Percentiles rank a stretch among this genome's conserved stretches.
Evolutionary conservation across 805 yeast species (phyloP).

Genomic region (Candida manassasensis): DNA sequence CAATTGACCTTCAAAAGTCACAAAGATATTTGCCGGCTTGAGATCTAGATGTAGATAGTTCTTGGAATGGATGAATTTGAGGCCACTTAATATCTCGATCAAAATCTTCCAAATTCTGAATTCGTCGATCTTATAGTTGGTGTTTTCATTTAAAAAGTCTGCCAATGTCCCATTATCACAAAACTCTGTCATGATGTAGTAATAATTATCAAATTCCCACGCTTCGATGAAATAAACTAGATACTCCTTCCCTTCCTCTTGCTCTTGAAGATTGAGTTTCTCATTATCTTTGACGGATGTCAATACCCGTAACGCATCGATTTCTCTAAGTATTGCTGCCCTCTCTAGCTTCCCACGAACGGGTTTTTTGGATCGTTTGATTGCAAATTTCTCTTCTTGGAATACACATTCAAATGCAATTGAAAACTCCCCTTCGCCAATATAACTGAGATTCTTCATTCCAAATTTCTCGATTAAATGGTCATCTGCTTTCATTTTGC

Average conservation of each 20-base stretch:
- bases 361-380: slow-evolving; percentile 76
- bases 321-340: slow-evolving; percentile 65
- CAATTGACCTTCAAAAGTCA: slow-evolving; percentile 89
- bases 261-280: slow-evolving; percentile 27
- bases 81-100: slow-evolving; percentile 75
- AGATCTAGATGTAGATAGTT: slow-evolving; percentile 81
- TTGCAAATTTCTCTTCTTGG: slow-evolving; percentile 70
- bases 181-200: slow-evolving; percentile 89
- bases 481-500: slow-evolving; percentile 25
- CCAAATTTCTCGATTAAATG: slow-evolving; percentile 49
- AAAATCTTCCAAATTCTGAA: slow-evolving; percentile 97
- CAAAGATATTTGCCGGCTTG: slow-evolving; percentile 92
- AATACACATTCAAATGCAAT: slow-evolving; percentile 78
- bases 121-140: slow-evolving; percentile 78
- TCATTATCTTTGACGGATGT: slow-evolving; percentile 36
- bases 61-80: slow-evolving; percentile 71
- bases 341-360: slow-evolving; percentile 49
- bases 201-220: slow-evolving; percentile 74
- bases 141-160: slow-evolving; percentile 70
- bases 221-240: slow-evolving; percentile 75
- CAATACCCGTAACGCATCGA: slow-evolving; percentile 55
- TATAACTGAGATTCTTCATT: slow-evolving; percentile 50
- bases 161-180: slow-evolving; percentile 93
- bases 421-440: slow-evolving; percentile 89
- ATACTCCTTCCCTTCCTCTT: slow-evolving; percentile 67